phyloP scores from a whole-genome alignment of 1,139 yeast genomes.

The Nakaseomyces delphensis region DNA sequence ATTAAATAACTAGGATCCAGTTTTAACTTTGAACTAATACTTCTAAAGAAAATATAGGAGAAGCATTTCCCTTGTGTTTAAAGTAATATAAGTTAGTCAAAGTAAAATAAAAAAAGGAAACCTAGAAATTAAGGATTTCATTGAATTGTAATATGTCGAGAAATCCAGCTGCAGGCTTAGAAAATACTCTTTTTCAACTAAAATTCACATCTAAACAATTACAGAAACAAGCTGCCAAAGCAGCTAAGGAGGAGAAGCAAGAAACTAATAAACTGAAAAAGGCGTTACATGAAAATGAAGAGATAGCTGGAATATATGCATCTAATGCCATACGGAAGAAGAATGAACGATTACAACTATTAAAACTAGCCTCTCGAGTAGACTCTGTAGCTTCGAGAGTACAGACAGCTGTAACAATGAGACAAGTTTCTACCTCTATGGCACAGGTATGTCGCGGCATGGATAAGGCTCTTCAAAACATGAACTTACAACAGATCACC shows the following conservation, averaged over 20 bases:
- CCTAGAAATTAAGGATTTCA: background rate
- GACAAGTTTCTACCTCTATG: conserved; percentile 91
- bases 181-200: conserved; percentile 31
- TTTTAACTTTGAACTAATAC: too few species aligned
- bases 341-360: conserved; percentile 73
- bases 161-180: conserved; percentile 28
- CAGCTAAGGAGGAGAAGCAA: conserved; percentile 79
- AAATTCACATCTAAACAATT: conserved; percentile 90
- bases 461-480: conserved; percentile 92
- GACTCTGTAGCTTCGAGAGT: conserved; percentile 96
- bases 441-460: conserved; percentile 85
- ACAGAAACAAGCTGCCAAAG: conserved; percentile 79
- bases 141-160: conserved; percentile 30
- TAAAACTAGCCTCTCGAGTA: conserved; percentile 77
- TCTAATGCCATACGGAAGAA: conserved; percentile 91
- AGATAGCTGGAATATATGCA: conserved; percentile 89
- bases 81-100: too few species aligned
- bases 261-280: conserved; percentile 88
- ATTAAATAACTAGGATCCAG: too few species aligned
- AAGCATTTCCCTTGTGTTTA: too few species aligned
- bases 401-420: conserved; percentile 96
- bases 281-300: conserved; percentile 49
- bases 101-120: background rate
- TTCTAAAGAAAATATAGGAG: background rate
- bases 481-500: conserved; percentile 89